Evolutionary conservation across 768 basidiomycete genomes (phyloP), one percentile per base, ranked within the genome.

Genomic region (Arthromyces matolae): DNA sequence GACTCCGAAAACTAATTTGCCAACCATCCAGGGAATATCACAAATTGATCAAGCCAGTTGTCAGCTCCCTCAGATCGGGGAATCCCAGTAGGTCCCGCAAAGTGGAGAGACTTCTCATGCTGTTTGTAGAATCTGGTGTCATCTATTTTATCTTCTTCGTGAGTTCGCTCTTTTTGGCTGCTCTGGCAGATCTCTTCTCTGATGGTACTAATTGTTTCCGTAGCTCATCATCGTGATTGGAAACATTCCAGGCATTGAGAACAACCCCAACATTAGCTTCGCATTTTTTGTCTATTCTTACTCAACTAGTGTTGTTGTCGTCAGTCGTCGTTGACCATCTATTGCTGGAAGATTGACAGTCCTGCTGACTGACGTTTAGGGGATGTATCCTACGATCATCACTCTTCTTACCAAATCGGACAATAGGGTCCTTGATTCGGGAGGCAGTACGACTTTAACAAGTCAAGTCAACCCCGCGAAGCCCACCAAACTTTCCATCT

Each of bases 401-500:
- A 33, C 45, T 5, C 19, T 50, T 27, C 42, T 50, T 9, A 16
- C 43, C 10, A 29, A 45, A 32, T 45, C 49, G 1, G 16, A 41
- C 19, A n/a, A n/a, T n/a, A n/a, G n/a, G n/a, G n/a, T n/a, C n/a
- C n/a, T n/a, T n/a, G n/a, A n/a, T n/a, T n/a, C n/a, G n/a, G n/a
- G n/a, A n/a, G n/a, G n/a, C n/a, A n/a, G n/a, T n/a, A n/a, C n/a
- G n/a, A n/a, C n/a, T n/a, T n/a, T n/a, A n/a, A n/a, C n/a, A n/a
- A n/a, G n/a, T n/a, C n/a, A n/a, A n/a, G n/a, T n/a, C n/a, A n/a
- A n/a, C n/a, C n/a, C n/a, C n/a, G n/a, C n/a, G n/a, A n/a, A n/a
- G n/a, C n/a, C 13, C 32, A 33, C 18, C 14, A 33, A 71, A 54
- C 51, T 60, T 66, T 12, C 68, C 66, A 28, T 68, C 63, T 35